A percentile compares a stretch with the other conserved stretches of the same genome.
Conservation (phyloP, 2,329 filamentous ascomycete species). For the Hypoxylon sp. region DNA sequence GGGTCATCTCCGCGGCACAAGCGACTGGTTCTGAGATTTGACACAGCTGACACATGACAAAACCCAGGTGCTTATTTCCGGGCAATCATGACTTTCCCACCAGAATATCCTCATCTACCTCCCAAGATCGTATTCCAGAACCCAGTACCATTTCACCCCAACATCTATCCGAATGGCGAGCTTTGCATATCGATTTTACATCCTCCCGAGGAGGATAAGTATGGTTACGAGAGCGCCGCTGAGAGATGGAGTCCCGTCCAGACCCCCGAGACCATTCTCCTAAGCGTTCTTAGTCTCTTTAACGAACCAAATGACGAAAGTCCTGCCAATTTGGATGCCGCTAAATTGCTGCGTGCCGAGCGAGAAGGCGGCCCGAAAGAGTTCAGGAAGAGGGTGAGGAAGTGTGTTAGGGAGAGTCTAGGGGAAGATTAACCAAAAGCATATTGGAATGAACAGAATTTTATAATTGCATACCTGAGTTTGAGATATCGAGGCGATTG, state of each 20-base stretch:
- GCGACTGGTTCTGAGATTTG: background rate
- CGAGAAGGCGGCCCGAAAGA: constrained; percentile 72
- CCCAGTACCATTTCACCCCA: constrained; percentile 91
- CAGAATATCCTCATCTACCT: constrained; percentile 87
- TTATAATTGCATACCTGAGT: background rate
- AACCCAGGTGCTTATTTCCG: constrained; percentile 88
- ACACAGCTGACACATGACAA: constrained; percentile 11
- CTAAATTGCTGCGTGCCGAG: constrained; percentile 88
- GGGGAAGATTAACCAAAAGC: constrained; percentile 72
- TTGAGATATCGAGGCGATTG: constrained; percentile 11
- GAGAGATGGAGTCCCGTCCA: constrained; percentile 98
- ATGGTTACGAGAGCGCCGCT: constrained; percentile 89
- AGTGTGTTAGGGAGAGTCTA: constrained; percentile 84
- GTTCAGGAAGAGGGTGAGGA: constrained; percentile 83
- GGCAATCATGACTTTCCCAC: constrained; percentile 85
- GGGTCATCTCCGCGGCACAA: background rate
- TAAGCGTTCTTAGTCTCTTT: constrained; percentile 93
- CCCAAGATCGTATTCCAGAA: constrained; percentile 89
- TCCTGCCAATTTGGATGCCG: constrained; percentile 95
- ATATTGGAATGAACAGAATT: constrained; percentile 1
- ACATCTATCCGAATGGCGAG: constrained; percentile 88
- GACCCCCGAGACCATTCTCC: constrained; percentile 91
- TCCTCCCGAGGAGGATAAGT: constrained; percentile 92
- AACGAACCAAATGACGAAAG: constrained; percentile 95
- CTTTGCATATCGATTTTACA: constrained; percentile 99